Conservation (phyloP, 2,329 filamentous ascomycete species). For the Parastagonospora nodorum region DNA sequence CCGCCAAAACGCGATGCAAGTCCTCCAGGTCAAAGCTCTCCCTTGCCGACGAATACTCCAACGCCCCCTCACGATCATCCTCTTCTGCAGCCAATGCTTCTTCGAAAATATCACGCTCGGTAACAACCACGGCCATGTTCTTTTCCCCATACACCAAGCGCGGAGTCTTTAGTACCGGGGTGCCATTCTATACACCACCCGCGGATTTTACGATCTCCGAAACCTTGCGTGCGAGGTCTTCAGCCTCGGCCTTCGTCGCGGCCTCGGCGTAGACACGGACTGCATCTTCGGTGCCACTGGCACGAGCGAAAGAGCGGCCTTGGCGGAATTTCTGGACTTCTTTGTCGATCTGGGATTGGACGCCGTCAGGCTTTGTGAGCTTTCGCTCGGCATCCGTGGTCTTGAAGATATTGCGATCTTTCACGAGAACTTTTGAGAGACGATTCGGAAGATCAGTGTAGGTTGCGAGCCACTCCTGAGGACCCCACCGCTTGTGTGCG, state of each 20-base stretch:
- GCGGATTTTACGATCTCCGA: slow-evolving; percentile 68
- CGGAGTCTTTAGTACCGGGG: slow-evolving; percentile 1
- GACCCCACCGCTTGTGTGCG: slow-evolving; percentile 89
- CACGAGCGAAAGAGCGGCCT: slow-evolving; percentile 87
- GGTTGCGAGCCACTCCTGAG: slow-evolving; percentile 88
- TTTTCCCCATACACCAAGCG: neutral
- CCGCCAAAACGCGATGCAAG: too few species aligned
- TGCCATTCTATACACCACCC: slow-evolving; percentile 26
- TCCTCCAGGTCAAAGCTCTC: too few species aligned
- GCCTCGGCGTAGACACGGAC: slow-evolving; percentile 97
- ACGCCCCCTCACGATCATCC: too few species aligned
- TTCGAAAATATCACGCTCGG: neutral
- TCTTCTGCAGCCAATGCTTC: neutral
- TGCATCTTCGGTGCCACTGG: slow-evolving; percentile 93
- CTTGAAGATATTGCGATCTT: slow-evolving; percentile 85
- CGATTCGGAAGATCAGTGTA: slow-evolving; percentile 95
- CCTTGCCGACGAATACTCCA: too few species aligned
- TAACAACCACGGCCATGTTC: neutral
- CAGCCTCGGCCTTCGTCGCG: slow-evolving; percentile 83
- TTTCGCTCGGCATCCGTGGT: slow-evolving; percentile 91
- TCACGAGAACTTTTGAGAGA: slow-evolving; percentile 89
- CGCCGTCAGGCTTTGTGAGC: slow-evolving; percentile 76
- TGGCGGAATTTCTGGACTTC: slow-evolving; percentile 89
- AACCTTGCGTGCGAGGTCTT: slow-evolving; percentile 86
- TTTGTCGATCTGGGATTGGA: slow-evolving; percentile 85